Percentiles rank a stretch among this genome's conserved stretches.
Conservation (phyloP, 2,329 filamentous ascomycete species). For the Trichoderma semiorbis region DNA sequence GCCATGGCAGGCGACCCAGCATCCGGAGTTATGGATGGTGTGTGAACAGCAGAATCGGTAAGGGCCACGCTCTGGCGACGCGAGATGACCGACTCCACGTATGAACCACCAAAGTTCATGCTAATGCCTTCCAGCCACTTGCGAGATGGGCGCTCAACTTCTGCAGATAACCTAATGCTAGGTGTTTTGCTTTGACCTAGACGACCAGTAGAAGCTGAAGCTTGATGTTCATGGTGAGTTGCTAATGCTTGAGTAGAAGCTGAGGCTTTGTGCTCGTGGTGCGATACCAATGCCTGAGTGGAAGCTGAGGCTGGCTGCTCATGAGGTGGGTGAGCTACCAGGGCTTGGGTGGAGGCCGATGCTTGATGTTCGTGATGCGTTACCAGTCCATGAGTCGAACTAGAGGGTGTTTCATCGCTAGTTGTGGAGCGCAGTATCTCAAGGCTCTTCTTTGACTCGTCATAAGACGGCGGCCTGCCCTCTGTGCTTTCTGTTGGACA, state of each 20-base stretch:
- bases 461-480: conserved; percentile 57
- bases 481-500: conserved; percentile 45
- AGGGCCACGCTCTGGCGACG: conserved; percentile 51
- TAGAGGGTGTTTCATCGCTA: conserved; percentile 19
- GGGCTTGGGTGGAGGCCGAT: conserved; percentile 20
- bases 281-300: not conserved
- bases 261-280: not conserved
- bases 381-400: not conserved
- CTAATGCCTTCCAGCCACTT: conserved; percentile 41
- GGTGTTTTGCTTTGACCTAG: conserved; percentile 37
- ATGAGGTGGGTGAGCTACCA: conserved; percentile 17
- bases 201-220: conserved; percentile 22
- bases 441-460: conserved; percentile 46
- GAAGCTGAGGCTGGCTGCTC: conserved; percentile 27
- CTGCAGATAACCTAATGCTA: conserved; percentile 54
- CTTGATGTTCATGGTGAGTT: conserved; percentile 26
- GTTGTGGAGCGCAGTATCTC: conserved; percentile 28
- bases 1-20: conserved; percentile 38
- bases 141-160: conserved; percentile 49
- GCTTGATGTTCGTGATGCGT: conserved; percentile 27
- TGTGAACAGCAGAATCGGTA: conserved; percentile 45
- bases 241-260: not conserved
- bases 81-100: conserved; percentile 35
- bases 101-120: conserved; percentile 29
- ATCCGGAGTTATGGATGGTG: conserved; percentile 36